phyloP scores from a whole-genome alignment of 345 rosid species.

The Erodium maritimum region DNA sequence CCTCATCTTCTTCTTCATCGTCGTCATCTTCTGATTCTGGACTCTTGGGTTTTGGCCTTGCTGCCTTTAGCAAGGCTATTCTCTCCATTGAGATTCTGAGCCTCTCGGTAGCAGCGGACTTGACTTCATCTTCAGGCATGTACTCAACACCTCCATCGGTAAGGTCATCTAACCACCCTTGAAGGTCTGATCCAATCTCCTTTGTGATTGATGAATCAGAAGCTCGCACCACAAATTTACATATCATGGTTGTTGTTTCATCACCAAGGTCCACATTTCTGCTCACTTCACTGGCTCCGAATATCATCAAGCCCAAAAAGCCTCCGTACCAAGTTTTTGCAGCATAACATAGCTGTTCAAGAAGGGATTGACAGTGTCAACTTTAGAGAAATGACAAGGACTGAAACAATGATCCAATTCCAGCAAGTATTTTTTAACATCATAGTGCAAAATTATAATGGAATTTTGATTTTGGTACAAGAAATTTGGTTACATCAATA shows the following conservation, averaged over 20 bases:
- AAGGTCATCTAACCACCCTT: conserved; percentile 93
- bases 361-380: neutral
- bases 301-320: conserved; percentile 83
- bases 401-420: neutral
- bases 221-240: conserved; percentile 95
- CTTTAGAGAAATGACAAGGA: neutral
- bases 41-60: conserved; percentile 55
- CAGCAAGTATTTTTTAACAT: neutral
- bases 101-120: conserved; percentile 74
- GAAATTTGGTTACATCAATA: no score
- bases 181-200: conserved; percentile 86
- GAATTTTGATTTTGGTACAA: neutral
- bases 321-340: conserved; percentile 99
- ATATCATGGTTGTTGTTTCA: conserved; percentile 91
- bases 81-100: conserved; percentile 92
- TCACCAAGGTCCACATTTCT: conserved; percentile 95
- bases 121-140: conserved; percentile 97
- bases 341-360: conserved; percentile 75
- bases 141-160: conserved; percentile 89
- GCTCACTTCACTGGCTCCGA: conserved; percentile 99
- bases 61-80: conserved; percentile 81
- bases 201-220: conserved; percentile 87
- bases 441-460: no score
- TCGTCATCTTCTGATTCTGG: conserved; percentile 41
- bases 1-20: conserved; percentile 18